A percentile compares a stretch with the other conserved stretches of the same genome.
phyloP scores from a whole-genome alignment of 192 early-diverging fungal species.

The Linnemannia zychae region DNA sequence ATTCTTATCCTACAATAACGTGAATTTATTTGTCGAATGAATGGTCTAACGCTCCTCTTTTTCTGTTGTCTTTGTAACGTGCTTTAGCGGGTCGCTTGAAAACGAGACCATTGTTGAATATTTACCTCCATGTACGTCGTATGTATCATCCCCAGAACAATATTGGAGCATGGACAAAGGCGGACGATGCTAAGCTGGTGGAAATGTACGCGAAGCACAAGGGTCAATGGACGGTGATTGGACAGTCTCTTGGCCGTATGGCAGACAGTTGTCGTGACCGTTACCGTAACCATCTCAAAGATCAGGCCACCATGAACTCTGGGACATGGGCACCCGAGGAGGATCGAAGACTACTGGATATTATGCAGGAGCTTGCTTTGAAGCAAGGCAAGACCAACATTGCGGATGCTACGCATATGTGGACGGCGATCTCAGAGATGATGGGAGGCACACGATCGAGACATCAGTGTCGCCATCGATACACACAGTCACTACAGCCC shows the following conservation, averaged over 20 bases:
- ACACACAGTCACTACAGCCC: constrained; percentile 14
- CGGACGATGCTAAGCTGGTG: constrained; percentile 40
- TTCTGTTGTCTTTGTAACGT: neutral
- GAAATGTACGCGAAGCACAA: constrained; percentile 34
- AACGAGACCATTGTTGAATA: constrained; percentile 33
- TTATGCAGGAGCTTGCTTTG: constrained; percentile 29
- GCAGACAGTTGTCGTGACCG: constrained; percentile 51
- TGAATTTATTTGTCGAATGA: too few relatives aligned
- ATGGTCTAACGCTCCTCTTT: neutral
- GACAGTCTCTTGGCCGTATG: constrained; percentile 40
- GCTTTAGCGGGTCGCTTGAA: constrained; percentile 30
- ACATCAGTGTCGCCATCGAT: constrained; percentile 39
- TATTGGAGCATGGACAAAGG: constrained; percentile 42
- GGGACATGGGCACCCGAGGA: constrained; percentile 43
- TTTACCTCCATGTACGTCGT: constrained; percentile 42
- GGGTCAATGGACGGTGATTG: constrained; percentile 50
- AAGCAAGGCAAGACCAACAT: constrained; percentile 21
- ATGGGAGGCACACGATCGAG: constrained; percentile 31
- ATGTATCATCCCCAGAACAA: constrained; percentile 49
- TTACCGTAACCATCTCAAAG: constrained; percentile 35
- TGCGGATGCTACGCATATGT: constrained; percentile 21
- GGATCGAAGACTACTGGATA: constrained; percentile 28
- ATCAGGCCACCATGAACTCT: constrained; percentile 14
- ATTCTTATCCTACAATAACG: neutral
- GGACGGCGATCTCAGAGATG: constrained; percentile 33